These are phyloP conservation scores for Nasturtium officinale DNA, from an alignment of 345 rosid species.

Conservation along the genomic window DNA sequence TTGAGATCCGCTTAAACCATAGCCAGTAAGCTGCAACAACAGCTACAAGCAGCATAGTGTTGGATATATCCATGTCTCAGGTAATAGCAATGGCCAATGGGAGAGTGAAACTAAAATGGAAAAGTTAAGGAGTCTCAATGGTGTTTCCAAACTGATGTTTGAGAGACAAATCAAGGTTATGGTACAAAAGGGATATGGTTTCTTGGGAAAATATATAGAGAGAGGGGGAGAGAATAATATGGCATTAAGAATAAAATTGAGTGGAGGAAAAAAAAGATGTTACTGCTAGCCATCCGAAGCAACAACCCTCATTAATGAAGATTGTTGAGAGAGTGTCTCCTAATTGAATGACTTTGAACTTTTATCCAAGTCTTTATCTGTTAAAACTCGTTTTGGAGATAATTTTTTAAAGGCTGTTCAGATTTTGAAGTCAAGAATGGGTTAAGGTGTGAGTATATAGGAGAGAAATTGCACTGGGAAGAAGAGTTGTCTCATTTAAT, in stretches of 20 bases:
- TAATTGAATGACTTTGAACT: slow-evolving; percentile 36
- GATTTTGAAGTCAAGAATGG: slow-evolving; percentile 30
- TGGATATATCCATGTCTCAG: slow-evolving; percentile 58
- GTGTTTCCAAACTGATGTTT: slow-evolving; percentile 20
- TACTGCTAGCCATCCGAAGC: slow-evolving; percentile 34
- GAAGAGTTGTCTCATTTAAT: slow-evolving; percentile 28
- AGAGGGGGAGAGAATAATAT: background rate
- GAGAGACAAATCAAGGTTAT: slow-evolving; percentile 19
- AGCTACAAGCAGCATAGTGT: slow-evolving; percentile 61
- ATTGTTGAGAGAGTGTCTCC: slow-evolving; percentile 43
- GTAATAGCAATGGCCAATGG: too few relatives aligned
- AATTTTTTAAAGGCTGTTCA: slow-evolving; percentile 7
- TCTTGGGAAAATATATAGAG: slow-evolving; percentile 29
- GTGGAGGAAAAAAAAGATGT: slow-evolving; percentile 21
- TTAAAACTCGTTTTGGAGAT: slow-evolving; percentile 24
- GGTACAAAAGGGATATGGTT: slow-evolving; percentile 6
- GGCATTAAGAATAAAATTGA: slow-evolving; percentile 23
- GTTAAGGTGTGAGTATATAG: slow-evolving; percentile 22
- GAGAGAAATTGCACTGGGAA: slow-evolving; percentile 13
- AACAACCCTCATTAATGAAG: slow-evolving; percentile 45
- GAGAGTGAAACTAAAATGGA: background rate
- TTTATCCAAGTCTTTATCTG: slow-evolving; percentile 12
- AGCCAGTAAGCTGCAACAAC: slow-evolving; percentile 68
- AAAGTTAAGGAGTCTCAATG: slow-evolving; percentile 6
- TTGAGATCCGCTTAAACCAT: slow-evolving; percentile 83